Evolutionary conservation across 257 asterid species (phyloP).

Genomic region (Solanum paucissectum): DNA sequence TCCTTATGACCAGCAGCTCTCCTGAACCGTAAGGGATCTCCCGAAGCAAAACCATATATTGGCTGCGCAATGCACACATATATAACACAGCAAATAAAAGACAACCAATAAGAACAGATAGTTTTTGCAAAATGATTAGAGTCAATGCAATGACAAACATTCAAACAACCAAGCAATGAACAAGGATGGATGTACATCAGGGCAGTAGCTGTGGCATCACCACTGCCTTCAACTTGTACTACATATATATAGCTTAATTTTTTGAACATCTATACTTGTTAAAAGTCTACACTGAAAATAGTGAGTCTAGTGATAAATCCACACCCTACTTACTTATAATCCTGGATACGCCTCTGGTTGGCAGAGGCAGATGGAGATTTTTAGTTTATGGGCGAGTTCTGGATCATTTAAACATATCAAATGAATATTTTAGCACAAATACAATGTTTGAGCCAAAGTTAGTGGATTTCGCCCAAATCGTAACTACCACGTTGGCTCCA

Average conservation of each 20-base stretch:
- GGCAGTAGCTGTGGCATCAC: not conserved
- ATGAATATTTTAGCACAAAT: not conserved
- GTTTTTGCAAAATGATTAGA: not conserved
- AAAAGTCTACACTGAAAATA: not conserved
- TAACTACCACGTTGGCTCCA: not conserved
- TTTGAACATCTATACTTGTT: not conserved
- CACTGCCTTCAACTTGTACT: not conserved
- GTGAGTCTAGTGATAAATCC: not conserved
- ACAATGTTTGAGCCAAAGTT: not conserved
- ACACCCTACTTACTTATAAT: not conserved
- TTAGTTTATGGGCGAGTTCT: not conserved
- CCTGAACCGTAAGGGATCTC: slow-evolving; percentile 76
- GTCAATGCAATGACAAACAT: not conserved
- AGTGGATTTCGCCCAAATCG: not conserved
- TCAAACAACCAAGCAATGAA: not conserved
- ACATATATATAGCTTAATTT: not conserved
- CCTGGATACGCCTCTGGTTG: not conserved
- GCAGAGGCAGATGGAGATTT: not conserved
- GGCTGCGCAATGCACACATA: slow-evolving; percentile 36
- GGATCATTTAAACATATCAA: not conserved
- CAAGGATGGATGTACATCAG: not conserved
- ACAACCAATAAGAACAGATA: not conserved
- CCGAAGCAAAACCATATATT: slow-evolving; percentile 85
- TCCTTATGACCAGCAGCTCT: slow-evolving; percentile 93
- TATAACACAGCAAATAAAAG: not conserved